Evolutionary conservation across 1,284 basidiomycete species (phyloP).

Genomic region (Heterobasidion parviporum): DNA sequence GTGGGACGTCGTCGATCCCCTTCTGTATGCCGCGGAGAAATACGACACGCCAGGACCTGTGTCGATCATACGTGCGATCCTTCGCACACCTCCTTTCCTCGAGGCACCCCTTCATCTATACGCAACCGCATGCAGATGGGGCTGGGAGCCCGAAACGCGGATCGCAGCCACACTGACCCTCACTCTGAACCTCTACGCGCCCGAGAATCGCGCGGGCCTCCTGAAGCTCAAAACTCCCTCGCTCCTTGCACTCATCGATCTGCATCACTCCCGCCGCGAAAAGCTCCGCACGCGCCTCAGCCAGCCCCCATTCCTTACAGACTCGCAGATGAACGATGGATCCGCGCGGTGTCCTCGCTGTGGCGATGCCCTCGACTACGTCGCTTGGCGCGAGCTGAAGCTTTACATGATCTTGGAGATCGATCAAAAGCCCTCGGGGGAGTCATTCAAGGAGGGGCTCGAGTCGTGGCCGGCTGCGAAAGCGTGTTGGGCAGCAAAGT

Average conservation of each 20-base stretch:
- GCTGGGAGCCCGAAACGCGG: constrained; percentile 46
- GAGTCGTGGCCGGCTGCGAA: constrained; percentile 46
- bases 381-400: constrained; percentile 57
- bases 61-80: constrained; percentile 45
- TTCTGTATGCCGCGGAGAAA: constrained; percentile 56
- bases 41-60: constrained; percentile 59
- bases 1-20: constrained; percentile 42
- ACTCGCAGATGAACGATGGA: constrained; percentile 23
- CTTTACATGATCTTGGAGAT: constrained; percentile 46
- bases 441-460: constrained; percentile 42
- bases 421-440: constrained; percentile 48
- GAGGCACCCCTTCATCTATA: constrained; percentile 49
- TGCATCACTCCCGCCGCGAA: constrained; percentile 44
- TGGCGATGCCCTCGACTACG: constrained; percentile 39
- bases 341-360: constrained; percentile 40
- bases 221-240: constrained; percentile 39
- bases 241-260: constrained; percentile 41
- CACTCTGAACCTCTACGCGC: constrained; percentile 37
- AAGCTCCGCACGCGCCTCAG: constrained; percentile 38
- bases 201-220: constrained; percentile 34
- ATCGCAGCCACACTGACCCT: constrained; percentile 43
- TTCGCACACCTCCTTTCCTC: constrained; percentile 40
- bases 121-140: constrained; percentile 44
- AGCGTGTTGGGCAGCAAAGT: constrained; percentile 51
- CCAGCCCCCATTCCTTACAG: constrained; percentile 50